Base-by-base conservation (phyloP, 2,329 filamentous ascomycete species). In the Xylariaceae sp. region DNA sequence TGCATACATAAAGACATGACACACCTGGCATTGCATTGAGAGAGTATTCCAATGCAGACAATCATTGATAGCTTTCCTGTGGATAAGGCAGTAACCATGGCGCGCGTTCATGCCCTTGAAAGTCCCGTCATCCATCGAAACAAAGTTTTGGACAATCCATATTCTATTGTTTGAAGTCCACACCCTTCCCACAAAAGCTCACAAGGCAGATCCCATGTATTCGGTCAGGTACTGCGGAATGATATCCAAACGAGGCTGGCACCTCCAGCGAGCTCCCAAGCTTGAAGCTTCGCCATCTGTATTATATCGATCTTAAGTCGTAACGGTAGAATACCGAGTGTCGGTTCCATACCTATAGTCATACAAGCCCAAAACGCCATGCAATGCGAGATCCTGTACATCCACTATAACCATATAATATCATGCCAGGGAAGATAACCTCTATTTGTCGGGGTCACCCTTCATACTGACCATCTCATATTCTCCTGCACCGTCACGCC, bases 401-500 rank as follows among this genome's bases (percentile, higher is more conserved):
- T 43, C 34, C 49, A 34, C 39, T 50, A 49, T 57, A 54, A 58
- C 54, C 54, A 53, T 60, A 50, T 37, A 55, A 53, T 54, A 47
- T 50, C 53, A 40, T 48, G 48, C 19, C 19, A 12, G 24, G 4
- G 21, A 21, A 34, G 28, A 24, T 17, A 23, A 4, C n/a, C 4
- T 36, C 46, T 56, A 73, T 64, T 64, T 67, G 47, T 62, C 29
- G 39, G 64, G 54, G 37, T 69, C 68, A 7, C 63, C 71, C 56
- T 81, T 81, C 68, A 86, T 76, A 36, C 78, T 76, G 8, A 83
- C 82, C 85, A 90, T 88, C 72, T 90, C 87, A 72, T 89, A 90
- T 60, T 85, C 84, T 11, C 82, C 84, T 1, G 75, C 79, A 0
- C 81, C 80, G 61, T 85, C 83, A 48, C 80, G 75, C 1, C 81